phyloP scores from a whole-genome alignment of 805 yeast genomes.

The Schwanniomyces yamadae region DNA sequence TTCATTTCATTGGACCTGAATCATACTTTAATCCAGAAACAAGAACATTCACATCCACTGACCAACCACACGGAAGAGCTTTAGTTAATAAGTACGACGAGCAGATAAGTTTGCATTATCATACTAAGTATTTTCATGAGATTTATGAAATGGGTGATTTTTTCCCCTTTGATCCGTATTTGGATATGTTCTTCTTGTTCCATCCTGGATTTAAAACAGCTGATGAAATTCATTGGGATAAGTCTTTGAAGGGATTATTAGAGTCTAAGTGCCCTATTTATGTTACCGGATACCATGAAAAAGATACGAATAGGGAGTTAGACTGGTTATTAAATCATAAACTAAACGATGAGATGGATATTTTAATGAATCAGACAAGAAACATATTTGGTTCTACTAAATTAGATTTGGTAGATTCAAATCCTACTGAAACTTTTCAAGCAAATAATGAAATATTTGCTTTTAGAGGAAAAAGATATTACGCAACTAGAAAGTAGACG shows the following conservation, averaged over 20 bases:
- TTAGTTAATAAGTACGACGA: slow-evolving; percentile 71
- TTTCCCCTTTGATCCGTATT: slow-evolving; percentile 96
- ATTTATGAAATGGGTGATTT: slow-evolving; percentile 90
- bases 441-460: slow-evolving; percentile 89
- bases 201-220: slow-evolving; percentile 92
- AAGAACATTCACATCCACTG: slow-evolving; percentile 58
- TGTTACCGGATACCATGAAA: slow-evolving; percentile 84
- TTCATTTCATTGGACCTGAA: slow-evolving; percentile 95
- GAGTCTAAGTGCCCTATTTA: slow-evolving; percentile 93
- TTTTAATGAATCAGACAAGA: slow-evolving; percentile 68
- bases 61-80: slow-evolving; percentile 55
- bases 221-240: slow-evolving; percentile 80
- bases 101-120: slow-evolving; percentile 71
- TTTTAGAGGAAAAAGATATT: slow-evolving; percentile 95
- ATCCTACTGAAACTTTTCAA: slow-evolving; percentile 92
- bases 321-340: slow-evolving; percentile 67
- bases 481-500: slow-evolving; percentile 54
- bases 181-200: slow-evolving; percentile 89
- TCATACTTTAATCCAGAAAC: slow-evolving; percentile 68
- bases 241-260: slow-evolving; percentile 78
- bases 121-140: slow-evolving; percentile 89
- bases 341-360: slow-evolving; percentile 67
- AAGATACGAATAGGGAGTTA: slow-evolving; percentile 69
- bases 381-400: slow-evolving; percentile 84
- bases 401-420: slow-evolving; percentile 89